Conservation (phyloP, 2,329 filamentous ascomycete species). For the Aureobasidium zeae region DNA sequence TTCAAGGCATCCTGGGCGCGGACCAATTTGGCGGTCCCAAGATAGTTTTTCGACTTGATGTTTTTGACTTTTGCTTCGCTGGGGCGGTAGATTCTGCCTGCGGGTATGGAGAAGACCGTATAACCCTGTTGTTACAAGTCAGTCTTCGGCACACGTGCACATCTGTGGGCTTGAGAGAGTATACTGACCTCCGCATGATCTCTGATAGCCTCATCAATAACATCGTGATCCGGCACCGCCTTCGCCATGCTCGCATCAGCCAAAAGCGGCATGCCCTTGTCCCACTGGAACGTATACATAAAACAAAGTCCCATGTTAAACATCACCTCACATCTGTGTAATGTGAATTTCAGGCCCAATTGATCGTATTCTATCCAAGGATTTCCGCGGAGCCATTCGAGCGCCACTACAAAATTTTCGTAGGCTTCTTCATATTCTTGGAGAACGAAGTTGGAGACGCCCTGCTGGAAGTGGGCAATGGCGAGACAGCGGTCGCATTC, state of each 20-base stretch:
- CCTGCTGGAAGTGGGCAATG: constrained; percentile 96
- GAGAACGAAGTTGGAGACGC: constrained; percentile 93
- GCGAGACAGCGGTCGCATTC: constrained; percentile 89
- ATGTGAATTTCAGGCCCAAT: constrained; percentile 85
- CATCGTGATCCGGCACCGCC: constrained; percentile 89
- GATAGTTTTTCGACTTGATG: constrained; percentile 92
- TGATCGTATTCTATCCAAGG: constrained; percentile 98
- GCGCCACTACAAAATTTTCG: constrained; percentile 96
- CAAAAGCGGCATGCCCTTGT: constrained; percentile 83
- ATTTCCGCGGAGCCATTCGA: constrained; percentile 89
- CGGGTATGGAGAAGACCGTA: constrained; percentile 95
- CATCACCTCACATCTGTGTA: constrained; percentile 94
- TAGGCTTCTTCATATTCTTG: constrained; percentile 96
- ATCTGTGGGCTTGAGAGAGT: too few species aligned
- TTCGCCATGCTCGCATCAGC: constrained; percentile 90
- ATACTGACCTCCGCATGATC: constrained; percentile 76
- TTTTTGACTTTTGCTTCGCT: constrained; percentile 99
- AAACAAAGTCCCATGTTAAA: constrained; percentile 97
- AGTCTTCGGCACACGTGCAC: too few species aligned
- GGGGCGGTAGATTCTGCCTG: constrained; percentile 87
- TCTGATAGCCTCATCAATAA: constrained; percentile 92
- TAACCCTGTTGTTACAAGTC: constrained; percentile 58
- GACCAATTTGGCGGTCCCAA: constrained; percentile 89
- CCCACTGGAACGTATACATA: constrained; percentile 88
- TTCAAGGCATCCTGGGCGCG: constrained; percentile 47